phyloP scores from a whole-genome alignment of 768 basidiomycete genomes.

The Trametes cingulata region DNA sequence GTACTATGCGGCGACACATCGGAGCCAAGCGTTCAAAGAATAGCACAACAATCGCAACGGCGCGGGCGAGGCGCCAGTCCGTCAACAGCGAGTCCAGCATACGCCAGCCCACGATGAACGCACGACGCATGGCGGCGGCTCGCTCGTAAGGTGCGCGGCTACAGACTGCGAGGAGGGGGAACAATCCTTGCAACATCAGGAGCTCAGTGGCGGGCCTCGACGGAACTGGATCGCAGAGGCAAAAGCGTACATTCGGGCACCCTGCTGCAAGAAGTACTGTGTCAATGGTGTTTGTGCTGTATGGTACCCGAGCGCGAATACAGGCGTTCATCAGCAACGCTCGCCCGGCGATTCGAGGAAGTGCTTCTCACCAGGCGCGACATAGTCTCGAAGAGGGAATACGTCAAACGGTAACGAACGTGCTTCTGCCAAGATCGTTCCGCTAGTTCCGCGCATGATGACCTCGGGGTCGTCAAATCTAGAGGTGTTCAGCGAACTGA shows the following conservation, averaged over 20 bases:
- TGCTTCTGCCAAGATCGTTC: constrained; percentile 68
- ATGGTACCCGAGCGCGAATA: constrained; percentile 10
- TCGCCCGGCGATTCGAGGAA: not conserved
- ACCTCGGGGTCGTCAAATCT: constrained; percentile 53
- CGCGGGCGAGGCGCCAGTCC: constrained; percentile 1
- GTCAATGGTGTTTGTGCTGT: constrained; percentile 54
- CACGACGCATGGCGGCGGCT: not conserved
- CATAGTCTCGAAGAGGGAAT: constrained; percentile 68
- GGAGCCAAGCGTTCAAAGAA: constrained; percentile 9
- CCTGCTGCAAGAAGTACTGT: constrained; percentile 58
- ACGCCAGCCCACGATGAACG: not conserved
- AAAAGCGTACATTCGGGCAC: constrained; percentile 57
- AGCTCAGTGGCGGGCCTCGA: constrained; percentile 27
- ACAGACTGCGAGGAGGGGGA: constrained; percentile 18
- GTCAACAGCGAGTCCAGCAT: not conserved
- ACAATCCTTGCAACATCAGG: constrained; percentile 26
- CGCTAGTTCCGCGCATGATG: constrained; percentile 54
- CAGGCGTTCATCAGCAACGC: constrained; percentile 18
- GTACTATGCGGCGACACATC: not conserved
- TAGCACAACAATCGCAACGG: constrained; percentile 7
- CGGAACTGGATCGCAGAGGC: constrained; percentile 33
- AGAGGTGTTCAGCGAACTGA: constrained; percentile 1
- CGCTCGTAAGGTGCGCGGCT: not conserved
- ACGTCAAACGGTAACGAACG: constrained; percentile 80
- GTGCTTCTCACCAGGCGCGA: constrained; percentile 69